Percentiles rank a stretch among this genome's conserved stretches.
Evolutionary conservation across 768 basidiomycete species (phyloP).

Genomic region (Amylocystis lapponica): DNA sequence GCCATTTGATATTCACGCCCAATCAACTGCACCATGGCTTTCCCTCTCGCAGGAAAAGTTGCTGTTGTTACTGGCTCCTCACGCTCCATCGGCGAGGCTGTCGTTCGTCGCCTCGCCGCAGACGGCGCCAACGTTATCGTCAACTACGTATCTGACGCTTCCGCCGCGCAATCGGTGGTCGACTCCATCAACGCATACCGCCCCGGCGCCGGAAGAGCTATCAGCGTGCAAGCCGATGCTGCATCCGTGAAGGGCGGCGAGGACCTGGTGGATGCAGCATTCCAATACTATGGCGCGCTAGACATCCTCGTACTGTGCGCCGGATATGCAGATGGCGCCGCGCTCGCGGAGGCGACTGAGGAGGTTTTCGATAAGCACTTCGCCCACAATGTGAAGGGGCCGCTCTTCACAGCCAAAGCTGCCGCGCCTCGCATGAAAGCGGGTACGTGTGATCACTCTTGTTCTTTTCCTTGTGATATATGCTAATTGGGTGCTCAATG

Average conservation of each 20-base stretch:
- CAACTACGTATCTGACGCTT: conserved; percentile 41
- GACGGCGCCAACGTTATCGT: conserved; percentile 54
- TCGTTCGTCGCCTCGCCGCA: conserved; percentile 44
- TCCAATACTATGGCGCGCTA: conserved; percentile 43
- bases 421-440: conserved; percentile 36
- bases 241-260: conserved; percentile 42
- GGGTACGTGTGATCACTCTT: conserved; percentile 36
- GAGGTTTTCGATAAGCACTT: conserved; percentile 47
- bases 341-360: conserved; percentile 45
- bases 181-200: conserved; percentile 37
- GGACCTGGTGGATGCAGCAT: conserved; percentile 40
- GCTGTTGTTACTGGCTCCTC: conserved; percentile 58
- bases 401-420: conserved; percentile 47
- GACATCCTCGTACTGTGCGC: conserved; percentile 58
- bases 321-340: conserved; percentile 47
- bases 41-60: conserved; percentile 20
- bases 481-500: background rate
- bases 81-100: conserved; percentile 51
- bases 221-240: conserved; percentile 49
- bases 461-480: background rate
- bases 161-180: conserved; percentile 42
- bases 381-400: conserved; percentile 52
- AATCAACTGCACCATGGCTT: too few species aligned
- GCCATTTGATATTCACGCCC: too few species aligned
- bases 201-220: conserved; percentile 37